Evolutionary conservation across 73 alveolate genomes (phyloP).

Genomic region (Halteria grandinella): DNA sequence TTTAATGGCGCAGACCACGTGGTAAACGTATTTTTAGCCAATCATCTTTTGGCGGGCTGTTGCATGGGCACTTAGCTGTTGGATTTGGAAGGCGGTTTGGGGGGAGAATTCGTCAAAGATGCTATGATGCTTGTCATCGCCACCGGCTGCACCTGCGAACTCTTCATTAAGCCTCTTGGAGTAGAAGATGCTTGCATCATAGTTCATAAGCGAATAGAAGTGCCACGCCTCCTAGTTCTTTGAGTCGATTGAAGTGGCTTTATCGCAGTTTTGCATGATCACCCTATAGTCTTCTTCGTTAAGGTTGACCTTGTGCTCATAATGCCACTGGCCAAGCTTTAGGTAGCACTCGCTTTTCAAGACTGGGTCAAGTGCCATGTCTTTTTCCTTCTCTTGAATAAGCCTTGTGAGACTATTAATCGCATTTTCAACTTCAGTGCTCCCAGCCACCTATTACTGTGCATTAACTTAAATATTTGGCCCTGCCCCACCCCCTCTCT

Average conservation of each 20-base stretch:
- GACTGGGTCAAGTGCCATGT: constrained; percentile 66
- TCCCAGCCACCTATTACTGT: no score
- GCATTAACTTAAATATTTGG: no score
- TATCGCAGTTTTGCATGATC: constrained; percentile 76
- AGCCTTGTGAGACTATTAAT: constrained; percentile 66
- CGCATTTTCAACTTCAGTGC: no score
- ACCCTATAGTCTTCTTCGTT: constrained; percentile 68
- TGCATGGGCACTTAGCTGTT: constrained; percentile 52
- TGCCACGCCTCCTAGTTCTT: constrained; percentile 92
- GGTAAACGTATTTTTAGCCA: constrained; percentile 62
- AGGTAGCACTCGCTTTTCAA: constrained; percentile 79
- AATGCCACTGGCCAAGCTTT: constrained; percentile 86
- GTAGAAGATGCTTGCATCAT: constrained; percentile 64
- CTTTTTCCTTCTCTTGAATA: constrained; percentile 55
- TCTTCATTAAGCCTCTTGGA: constrained; percentile 49
- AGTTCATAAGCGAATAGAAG: constrained; percentile 83
- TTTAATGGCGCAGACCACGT: constrained; percentile 89
- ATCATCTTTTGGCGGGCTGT: constrained; percentile 13
- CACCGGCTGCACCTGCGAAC: constrained; percentile 31
- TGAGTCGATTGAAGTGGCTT: constrained; percentile 78
- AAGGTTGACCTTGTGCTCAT: constrained; percentile 45
- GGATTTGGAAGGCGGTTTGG: constrained; percentile 31
- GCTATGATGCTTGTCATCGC: constrained; percentile 19
- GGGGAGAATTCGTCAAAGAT: constrained; percentile 64
- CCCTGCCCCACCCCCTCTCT: no score